Evolutionary conservation across 2,329 filamentous ascomycete genomes (phyloP).

Genomic region (Sarocladium kiliense): DNA sequence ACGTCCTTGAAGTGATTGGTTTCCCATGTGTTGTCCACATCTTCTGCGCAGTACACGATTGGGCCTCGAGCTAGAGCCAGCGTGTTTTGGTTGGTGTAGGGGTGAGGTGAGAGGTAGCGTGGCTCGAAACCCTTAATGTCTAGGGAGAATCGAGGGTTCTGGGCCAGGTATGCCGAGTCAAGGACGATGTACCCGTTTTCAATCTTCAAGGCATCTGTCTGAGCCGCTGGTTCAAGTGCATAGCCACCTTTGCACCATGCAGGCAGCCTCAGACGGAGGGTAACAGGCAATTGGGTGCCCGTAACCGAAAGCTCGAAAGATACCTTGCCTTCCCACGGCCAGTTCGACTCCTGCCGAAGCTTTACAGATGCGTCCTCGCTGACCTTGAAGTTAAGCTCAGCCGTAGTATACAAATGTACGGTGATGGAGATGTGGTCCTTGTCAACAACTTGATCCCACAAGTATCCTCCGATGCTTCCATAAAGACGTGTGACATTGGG

Average conservation of each 20-base stretch:
- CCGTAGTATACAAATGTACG: constrained; percentile 52
- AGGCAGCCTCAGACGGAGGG: constrained; percentile 48
- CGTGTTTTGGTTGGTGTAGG: constrained; percentile 50
- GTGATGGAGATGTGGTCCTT: constrained; percentile 33
- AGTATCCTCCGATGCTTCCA: constrained; percentile 50
- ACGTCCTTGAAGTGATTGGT: constrained; percentile 47
- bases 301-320: constrained; percentile 36
- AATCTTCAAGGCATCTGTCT: constrained; percentile 12
- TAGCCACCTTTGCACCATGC: constrained; percentile 38
- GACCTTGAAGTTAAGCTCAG: constrained; percentile 34
- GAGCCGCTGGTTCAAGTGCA: constrained; percentile 28
- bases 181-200: constrained; percentile 46
- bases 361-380: constrained; percentile 24
- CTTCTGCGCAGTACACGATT: constrained; percentile 56
- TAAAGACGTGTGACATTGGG: constrained; percentile 53
- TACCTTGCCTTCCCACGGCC: constrained; percentile 52
- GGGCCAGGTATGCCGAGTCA: constrained; percentile 30
- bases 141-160: constrained; percentile 30
- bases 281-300: constrained; percentile 12
- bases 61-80: constrained; percentile 51
- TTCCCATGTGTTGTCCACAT: constrained; percentile 52
- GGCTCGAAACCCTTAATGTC: constrained; percentile 39
- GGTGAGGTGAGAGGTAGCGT: constrained; percentile 46
- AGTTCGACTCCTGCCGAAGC: constrained; percentile 46
- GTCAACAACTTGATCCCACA: constrained; percentile 39